Conservation (phyloP, 148 eudicot genomes). For the Salicornia ramosissima region DNA sequence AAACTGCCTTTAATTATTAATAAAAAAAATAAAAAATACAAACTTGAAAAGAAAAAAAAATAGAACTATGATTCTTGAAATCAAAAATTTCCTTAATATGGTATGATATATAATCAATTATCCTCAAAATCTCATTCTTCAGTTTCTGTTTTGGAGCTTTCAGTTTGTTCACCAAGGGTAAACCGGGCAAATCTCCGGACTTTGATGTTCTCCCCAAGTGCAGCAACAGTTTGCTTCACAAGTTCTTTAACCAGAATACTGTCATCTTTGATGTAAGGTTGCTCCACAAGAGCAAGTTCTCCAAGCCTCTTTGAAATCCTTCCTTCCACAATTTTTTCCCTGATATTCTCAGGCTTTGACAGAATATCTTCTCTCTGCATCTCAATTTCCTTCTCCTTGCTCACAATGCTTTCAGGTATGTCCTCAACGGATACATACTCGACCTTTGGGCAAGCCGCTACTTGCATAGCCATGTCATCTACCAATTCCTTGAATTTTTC, state of each 20-base stretch:
- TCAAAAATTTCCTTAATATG: constrained; percentile 8
- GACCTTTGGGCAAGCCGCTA: constrained; percentile 82
- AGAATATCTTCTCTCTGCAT: constrained; percentile 91
- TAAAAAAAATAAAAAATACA: constrained; percentile 22
- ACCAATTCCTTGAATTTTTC: constrained; percentile 84
- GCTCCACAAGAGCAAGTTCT: constrained; percentile 91
- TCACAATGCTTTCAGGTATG: constrained; percentile 52
- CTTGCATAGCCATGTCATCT: constrained; percentile 98
- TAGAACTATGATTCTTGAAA: constrained; percentile 4
- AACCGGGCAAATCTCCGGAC: constrained; percentile 78
- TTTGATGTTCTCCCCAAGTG: constrained; percentile 89
- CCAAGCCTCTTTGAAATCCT: constrained; percentile 87
- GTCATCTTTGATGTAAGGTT: constrained; percentile 78
- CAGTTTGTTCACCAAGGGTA: constrained; percentile 64
- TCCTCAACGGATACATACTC: constrained; percentile 72
- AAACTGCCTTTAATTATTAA: constrained; percentile 25
- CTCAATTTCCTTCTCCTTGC: constrained; percentile 76
- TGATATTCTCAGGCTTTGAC: constrained; percentile 79
- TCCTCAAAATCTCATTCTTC: constrained; percentile 27
- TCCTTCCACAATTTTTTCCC: constrained; percentile 86
- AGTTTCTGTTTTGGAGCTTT: constrained; percentile 25
- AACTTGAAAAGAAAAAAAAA: constrained; percentile 26
- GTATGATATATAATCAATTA: constrained; percentile 7
- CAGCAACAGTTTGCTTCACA: constrained; percentile 89
- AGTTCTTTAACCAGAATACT: constrained; percentile 73